Conservation (phyloP, 2,329 filamentous ascomycete species). For the Graphiopsis chlorocephala region DNA sequence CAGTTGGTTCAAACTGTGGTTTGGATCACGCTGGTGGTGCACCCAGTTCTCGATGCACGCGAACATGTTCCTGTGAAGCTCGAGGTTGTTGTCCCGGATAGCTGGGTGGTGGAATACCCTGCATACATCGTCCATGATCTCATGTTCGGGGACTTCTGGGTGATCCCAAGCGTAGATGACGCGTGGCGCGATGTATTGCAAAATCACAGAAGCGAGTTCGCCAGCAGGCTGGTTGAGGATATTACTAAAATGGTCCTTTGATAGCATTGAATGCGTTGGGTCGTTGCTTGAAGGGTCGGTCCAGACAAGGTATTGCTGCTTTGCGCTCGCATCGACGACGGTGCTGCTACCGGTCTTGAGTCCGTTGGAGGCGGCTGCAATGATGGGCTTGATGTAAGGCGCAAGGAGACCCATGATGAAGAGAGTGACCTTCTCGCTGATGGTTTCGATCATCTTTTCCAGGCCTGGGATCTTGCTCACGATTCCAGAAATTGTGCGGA, state of each 20-base stretch:
- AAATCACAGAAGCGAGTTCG: constrained; percentile 53
- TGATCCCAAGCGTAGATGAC: constrained; percentile 93
- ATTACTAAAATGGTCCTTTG: constrained; percentile 53
- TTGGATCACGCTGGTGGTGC: constrained; percentile 59
- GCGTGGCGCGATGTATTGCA: constrained; percentile 84
- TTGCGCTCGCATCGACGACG: constrained; percentile 54
- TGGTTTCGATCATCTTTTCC: constrained; percentile 85
- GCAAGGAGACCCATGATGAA: constrained; percentile 89
- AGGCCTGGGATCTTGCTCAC: constrained; percentile 91
- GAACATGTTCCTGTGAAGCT: constrained; percentile 88
- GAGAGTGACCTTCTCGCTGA: constrained; percentile 86
- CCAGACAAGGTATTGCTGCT: constrained; percentile 52
- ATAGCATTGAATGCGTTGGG: constrained; percentile 52
- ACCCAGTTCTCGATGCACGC: constrained; percentile 79
- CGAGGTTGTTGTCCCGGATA: constrained; percentile 68
- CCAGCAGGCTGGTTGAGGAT: constrained; percentile 50
- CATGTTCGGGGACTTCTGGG: constrained; percentile 73
- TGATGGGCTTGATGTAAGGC: constrained; percentile 88
- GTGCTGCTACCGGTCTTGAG: constrained; percentile 82
- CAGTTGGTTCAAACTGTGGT: constrained; percentile 65
- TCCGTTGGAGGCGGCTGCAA: constrained; percentile 77
- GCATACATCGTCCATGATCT: constrained; percentile 78
- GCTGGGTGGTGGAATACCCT: constrained; percentile 89
- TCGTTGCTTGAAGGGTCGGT: constrained; percentile 47
- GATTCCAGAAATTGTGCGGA: constrained; percentile 77